Conservation (phyloP, 257 asterid species). For the Salvia splendens region DNA sequence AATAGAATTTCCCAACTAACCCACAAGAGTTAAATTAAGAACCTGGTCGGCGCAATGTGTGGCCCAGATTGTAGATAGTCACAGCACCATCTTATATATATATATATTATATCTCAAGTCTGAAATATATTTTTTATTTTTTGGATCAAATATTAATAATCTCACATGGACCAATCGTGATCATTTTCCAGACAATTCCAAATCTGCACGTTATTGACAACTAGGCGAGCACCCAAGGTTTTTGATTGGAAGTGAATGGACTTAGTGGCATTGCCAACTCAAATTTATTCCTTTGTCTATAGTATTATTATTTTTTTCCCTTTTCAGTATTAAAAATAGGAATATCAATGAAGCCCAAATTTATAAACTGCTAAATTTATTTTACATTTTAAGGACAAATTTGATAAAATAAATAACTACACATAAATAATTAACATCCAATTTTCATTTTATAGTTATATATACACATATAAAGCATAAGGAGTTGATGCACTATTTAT, state of each 20-base stretch:
- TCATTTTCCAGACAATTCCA: conserved; percentile 40
- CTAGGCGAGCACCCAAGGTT: conserved; percentile 30
- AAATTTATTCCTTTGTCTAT: conserved; percentile 28
- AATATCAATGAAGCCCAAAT: no score
- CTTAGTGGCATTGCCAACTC: conserved; percentile 30
- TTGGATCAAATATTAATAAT: neutral
- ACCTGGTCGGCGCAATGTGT: conserved; percentile 46
- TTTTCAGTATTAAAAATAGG: neutral
- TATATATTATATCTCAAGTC: neutral
- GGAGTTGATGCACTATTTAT: no score
- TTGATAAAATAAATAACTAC: no score
- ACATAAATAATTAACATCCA: no score
- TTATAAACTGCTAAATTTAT: no score
- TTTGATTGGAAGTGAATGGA: conserved; percentile 43
- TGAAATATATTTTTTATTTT: no score
- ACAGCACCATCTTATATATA: neutral
- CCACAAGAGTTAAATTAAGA: conserved; percentile 23
- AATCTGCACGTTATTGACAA: conserved; percentile 45
- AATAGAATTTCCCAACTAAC: neutral
- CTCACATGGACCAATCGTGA: conserved; percentile 37
- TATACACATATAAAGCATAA: no score
- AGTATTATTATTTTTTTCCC: neutral
- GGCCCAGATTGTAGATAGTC: conserved; percentile 36
- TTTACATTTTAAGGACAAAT: no score
- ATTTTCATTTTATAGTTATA: no score